Percentiles rank a stretch among this genome's conserved stretches.
Evolutionary conservation across 495 filamentous ascomycete species (phyloP).

Genomic region (Penicillium robsamsonii): DNA sequence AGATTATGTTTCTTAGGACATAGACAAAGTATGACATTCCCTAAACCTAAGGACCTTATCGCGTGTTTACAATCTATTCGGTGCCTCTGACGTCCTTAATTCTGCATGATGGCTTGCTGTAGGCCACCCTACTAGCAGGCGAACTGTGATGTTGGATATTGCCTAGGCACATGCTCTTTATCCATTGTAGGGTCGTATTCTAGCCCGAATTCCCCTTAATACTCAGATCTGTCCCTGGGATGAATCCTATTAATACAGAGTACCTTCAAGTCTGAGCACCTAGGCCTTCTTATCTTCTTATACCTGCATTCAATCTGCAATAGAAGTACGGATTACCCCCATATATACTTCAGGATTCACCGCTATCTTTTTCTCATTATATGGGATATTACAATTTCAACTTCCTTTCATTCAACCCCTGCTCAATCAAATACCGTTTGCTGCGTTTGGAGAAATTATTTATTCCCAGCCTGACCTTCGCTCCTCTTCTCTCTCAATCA

Average conservation of each 20-base stretch:
- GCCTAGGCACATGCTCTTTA: conserved; percentile 14
- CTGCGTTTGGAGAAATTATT: neutral
- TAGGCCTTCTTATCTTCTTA: conserved; percentile 3
- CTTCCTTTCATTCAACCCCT: neutral
- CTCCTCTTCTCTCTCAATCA: neutral
- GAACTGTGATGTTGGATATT: conserved; percentile 7
- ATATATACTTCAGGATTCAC: neutral
- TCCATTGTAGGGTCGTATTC: neutral
- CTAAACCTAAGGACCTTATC: neutral
- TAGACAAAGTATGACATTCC: neutral
- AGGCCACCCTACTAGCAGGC: conserved; percentile 10
- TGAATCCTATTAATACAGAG: neutral
- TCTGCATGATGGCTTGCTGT: conserved; percentile 26
- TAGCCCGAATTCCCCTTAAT: neutral
- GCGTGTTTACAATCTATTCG: neutral
- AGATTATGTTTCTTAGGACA: neutral
- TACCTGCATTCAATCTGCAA: neutral
- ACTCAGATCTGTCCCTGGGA: neutral
- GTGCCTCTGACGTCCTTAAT: conserved; percentile 3
- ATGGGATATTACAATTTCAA: conserved; percentile 2
- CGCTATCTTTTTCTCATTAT: neutral
- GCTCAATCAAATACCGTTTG: neutral
- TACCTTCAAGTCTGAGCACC: neutral
- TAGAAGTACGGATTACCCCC: neutral
- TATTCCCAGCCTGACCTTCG: neutral